Conservation (phyloP, 2,329 filamentous ascomycete species). For the Calonectria henricotiae region DNA sequence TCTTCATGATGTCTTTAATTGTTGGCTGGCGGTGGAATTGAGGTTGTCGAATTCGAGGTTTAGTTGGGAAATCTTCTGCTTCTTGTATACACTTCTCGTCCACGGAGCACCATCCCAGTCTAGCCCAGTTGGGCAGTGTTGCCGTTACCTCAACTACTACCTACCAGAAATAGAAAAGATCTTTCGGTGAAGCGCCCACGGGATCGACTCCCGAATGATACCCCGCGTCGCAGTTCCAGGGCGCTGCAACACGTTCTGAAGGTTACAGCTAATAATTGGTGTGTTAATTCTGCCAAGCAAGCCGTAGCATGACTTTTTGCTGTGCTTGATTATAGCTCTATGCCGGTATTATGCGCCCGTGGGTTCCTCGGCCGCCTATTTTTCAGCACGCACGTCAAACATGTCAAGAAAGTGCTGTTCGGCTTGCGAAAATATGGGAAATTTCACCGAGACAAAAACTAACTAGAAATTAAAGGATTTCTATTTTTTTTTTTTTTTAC, state of each 20-base stretch:
- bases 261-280: conserved; percentile 23
- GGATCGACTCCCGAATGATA: conserved; percentile 28
- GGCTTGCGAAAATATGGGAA: neutral
- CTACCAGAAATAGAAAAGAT: conserved; percentile 36
- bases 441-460: neutral
- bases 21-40: neutral
- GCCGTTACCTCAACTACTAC: conserved; percentile 26
- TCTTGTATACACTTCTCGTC: conserved; percentile 24
- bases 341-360: neutral
- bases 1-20: conserved; percentile 27
- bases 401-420: neutral
- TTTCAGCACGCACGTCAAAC: neutral
- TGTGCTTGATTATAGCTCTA: neutral
- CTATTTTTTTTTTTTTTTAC: neutral
- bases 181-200: conserved; percentile 29
- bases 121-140: conserved; percentile 31
- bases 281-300: conserved; percentile 20
- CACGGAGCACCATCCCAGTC: neutral
- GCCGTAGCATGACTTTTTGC: conserved; percentile 16
- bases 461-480: neutral
- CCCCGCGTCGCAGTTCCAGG: conserved; percentile 21
- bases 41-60: neutral
- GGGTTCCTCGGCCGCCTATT: too few relatives aligned
- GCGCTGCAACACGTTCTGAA: conserved; percentile 21
- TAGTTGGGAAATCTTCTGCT: neutral